Evolutionary conservation across 2,329 filamentous ascomycete species (phyloP).

Genomic region (Capronia americana): DNA sequence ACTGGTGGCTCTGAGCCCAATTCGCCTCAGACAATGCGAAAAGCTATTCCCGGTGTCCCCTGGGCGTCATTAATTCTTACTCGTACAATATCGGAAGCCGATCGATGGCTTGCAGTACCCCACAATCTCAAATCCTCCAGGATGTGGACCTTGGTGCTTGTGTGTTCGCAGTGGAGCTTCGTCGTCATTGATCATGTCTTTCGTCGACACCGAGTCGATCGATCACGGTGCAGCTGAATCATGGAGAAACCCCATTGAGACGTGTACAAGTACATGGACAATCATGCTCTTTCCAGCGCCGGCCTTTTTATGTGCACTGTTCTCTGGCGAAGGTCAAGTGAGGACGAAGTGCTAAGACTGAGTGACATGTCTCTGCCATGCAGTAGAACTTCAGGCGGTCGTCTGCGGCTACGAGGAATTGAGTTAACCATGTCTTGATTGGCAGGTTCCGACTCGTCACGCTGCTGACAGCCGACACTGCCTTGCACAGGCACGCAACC

Average conservation of each 20-base stretch:
- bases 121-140: slow-evolving; percentile 6
- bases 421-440: slow-evolving; percentile 23
- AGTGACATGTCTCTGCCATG: neutral
- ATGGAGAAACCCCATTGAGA: neutral
- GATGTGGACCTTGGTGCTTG: neutral
- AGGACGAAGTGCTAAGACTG: neutral
- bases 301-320: neutral
- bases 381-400: neutral
- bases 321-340: neutral
- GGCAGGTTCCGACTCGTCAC: slow-evolving; percentile 16
- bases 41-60: neutral
- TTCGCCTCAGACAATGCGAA: neutral
- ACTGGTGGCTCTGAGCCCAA: neutral
- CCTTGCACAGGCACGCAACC: slow-evolving; percentile 8
- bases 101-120: slow-evolving; percentile 10
- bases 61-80: neutral
- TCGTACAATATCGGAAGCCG: neutral
- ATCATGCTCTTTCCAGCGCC: neutral
- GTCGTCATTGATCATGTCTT: neutral
- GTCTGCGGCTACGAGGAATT: slow-evolving; percentile 12
- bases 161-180: neutral
- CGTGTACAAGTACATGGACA: neutral
- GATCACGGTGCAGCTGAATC: neutral
- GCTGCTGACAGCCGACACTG: slow-evolving; percentile 17
- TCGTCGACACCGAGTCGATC: too few relatives aligned